Evolutionary conservation across 345 rosid genomes (phyloP), one percentile per base, ranked within the genome.

Genomic region (Firmiana major): DNA sequence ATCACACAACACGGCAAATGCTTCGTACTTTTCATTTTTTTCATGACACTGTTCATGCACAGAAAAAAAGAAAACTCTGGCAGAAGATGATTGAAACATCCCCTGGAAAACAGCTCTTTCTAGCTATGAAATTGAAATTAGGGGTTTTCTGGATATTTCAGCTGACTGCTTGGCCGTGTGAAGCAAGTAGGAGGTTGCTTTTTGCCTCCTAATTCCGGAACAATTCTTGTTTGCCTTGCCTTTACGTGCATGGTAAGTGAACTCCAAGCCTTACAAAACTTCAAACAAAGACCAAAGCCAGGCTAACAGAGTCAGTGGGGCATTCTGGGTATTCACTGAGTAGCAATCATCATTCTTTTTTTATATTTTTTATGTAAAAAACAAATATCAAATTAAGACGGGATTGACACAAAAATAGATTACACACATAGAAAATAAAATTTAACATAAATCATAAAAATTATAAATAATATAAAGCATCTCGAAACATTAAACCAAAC

Each of bases 171-270:
- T 59, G 64, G 36, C 64, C 17, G 17, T 59, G 64, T 31, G 36
- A 59, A 59, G 64, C 64, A 59, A 59, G 34, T 22, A 26, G 36
- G 0, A 59, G 63, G 63, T 59, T 59, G 17, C 36, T 11, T 59
- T 59, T 59, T 59, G 64, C 64, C 36, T 59, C 64, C 38, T 26
- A 1, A 7, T 59, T 11, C 36, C 1, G 64, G 64, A 26, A 36
- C 26, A 24, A 4, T 26, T 11, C 36, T 24, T 11, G 17, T 59
- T 59, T 12, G 16, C 17, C 36, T 59, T 12, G 16, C 17, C 36
- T 59, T 59, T 59, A 59, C 64, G 64, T 59, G 64, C 17, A 59
- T 59, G 64, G 64, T 26, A 26, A 59, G 36, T 24, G 64, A 59
- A 59, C 17, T 26, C 26, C 7, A 59, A 59, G 64, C 34, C 34